Evolutionary conservation across 2,329 filamentous ascomycete species (phyloP).

Genomic region (Arthroderma sp.): DNA sequence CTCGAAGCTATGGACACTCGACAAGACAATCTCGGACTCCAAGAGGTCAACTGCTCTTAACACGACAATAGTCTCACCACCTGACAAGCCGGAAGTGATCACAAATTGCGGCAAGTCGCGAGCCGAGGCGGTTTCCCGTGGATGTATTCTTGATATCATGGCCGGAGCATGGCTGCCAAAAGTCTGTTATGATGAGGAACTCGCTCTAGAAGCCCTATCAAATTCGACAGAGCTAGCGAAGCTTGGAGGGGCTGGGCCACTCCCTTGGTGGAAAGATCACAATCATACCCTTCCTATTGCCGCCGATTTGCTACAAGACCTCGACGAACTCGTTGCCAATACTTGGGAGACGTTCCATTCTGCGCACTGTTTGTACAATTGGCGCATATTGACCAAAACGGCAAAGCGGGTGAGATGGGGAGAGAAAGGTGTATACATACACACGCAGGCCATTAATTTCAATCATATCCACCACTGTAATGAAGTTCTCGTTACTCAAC

Average conservation of each 20-base stretch:
- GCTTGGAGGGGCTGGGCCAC: conserved; percentile 4
- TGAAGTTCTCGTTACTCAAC: conserved; percentile 7
- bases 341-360: conserved; percentile 12
- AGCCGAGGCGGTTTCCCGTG: conserved; percentile 8
- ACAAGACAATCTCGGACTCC: too few relatives aligned
- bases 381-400: conserved; percentile 10
- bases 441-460: conserved; percentile 7
- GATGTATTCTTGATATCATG: conserved; percentile 10
- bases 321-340: conserved; percentile 9
- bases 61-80: neutral
- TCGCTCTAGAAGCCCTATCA: neutral
- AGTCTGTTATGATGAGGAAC: conserved; percentile 9
- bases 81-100: neutral
- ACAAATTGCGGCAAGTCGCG: conserved; percentile 9
- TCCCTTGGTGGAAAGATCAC: conserved; percentile 9
- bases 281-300: conserved; percentile 8
- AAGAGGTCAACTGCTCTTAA: too few relatives aligned
- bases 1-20: neutral
- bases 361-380: conserved; percentile 12
- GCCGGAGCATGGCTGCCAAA: conserved; percentile 10
- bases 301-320: conserved; percentile 1
- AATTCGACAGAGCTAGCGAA: conserved; percentile 1
- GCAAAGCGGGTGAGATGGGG: conserved; percentile 9
- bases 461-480: conserved; percentile 10
- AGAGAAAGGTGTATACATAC: conserved; percentile 10